Evolutionary conservation across 148 eudicot species (phyloP).

Genomic region (Chenopodium berlandieri): DNA sequence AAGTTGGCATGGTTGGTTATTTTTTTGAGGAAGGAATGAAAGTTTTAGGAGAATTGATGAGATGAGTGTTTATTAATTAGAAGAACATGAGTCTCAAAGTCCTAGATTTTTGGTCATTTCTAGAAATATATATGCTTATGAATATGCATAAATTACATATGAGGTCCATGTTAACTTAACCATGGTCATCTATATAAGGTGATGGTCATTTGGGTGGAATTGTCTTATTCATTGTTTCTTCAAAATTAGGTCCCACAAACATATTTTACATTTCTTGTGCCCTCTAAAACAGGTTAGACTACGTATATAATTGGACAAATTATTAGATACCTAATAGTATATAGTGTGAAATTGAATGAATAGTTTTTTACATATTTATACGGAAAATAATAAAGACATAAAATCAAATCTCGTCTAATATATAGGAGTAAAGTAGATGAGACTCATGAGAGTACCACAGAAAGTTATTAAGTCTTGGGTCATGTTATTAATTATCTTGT

Average conservation of each 20-base stretch:
- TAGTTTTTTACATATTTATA: too few relatives aligned
- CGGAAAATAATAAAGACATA: too few relatives aligned
- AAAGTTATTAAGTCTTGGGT: not conserved
- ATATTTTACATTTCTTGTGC: too few relatives aligned
- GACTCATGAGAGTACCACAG: not conserved
- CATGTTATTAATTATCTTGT: not conserved
- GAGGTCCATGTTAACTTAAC: slow-evolving; percentile 13
- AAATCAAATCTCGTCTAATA: too few relatives aligned
- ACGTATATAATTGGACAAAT: too few relatives aligned
- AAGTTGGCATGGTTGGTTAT: slow-evolving; percentile 16
- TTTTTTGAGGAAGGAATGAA: not conserved
- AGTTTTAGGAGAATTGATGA: not conserved
- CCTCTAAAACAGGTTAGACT: too few relatives aligned
- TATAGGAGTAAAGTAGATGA: not conserved
- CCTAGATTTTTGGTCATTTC: slow-evolving; percentile 16
- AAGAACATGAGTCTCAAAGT: slow-evolving; percentile 6
- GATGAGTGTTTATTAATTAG: not conserved
- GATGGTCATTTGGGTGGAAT: not conserved
- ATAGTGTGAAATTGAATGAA: too few relatives aligned
- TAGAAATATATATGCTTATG: not conserved
- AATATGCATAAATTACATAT: not conserved
- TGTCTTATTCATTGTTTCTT: not conserved
- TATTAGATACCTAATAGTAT: too few relatives aligned
- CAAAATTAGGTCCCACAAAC: not conserved
- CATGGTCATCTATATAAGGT: not conserved